Base-by-base conservation (phyloP, 345 rosid species). In the Hypericum androsaemum region DNA sequence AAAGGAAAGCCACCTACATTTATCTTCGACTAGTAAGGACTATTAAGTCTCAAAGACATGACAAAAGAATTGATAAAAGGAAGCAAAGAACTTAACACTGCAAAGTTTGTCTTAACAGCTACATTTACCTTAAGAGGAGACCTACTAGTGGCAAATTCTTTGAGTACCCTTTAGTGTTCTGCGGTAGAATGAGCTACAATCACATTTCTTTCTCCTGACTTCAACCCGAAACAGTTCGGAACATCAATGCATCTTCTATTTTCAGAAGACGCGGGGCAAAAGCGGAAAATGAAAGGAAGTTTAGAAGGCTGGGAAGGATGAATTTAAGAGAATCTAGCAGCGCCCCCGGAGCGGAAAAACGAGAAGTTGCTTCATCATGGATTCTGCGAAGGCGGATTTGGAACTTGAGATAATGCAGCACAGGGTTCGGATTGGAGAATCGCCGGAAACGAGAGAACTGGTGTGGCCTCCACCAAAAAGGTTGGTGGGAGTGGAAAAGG, bases 101-200 rank as follows among this genome's bases (percentile, higher is more conserved):
- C 61, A 69, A 59, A 69, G 48, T 61, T 43, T 36, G 52, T 43
- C 43, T 52, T 53, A 45, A 41, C 44, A 37, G 41, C 72, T 71
- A 71, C 74, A 71, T 66, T 68, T 55, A 59, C 61, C 71, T 65
- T 65, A 67, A 52, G 67, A 67, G 32, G 32, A 22, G 32, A 22
- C 32, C 32, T 22, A 80, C 83, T 73, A 67, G 63, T 41, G 71
- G 80, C 71, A 74, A 68, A 66, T 65, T 22, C 32, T 22, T 53
- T 57, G 67, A 70, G 66, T 75, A 72, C 76, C 73, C 74, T 75
- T 67, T 62, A 46, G 60, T 58, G 59, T 73, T 55, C 70, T 67
- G 67, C 64, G 66, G 81, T 56, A 76, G 78, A 72, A 55, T 22
- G 77, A 74, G 74, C 79, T 73, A 74, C 82, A 79, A 71, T 74